phyloP scores from a whole-genome alignment of 1,284 basidiomycete genomes.

The Butyriboletus appendiculatus region DNA sequence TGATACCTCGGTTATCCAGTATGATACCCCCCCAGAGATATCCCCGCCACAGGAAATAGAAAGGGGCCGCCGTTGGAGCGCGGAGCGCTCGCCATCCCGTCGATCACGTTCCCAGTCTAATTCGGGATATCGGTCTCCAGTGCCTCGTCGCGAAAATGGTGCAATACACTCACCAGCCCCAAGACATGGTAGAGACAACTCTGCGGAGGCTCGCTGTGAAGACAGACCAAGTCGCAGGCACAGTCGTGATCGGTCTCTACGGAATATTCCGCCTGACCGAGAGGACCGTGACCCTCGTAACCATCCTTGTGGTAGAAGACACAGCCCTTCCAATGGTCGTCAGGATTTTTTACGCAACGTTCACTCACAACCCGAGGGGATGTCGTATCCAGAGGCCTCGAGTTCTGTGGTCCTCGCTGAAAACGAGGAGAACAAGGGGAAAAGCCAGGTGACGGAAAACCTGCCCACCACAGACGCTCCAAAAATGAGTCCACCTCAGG shows the following conservation, averaged over 20 bases:
- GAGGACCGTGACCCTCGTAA: conserved; percentile 1
- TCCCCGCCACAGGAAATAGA: conserved; percentile 35
- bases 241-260: conserved; percentile 3
- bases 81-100: conserved; percentile 4
- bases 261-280: not conserved
- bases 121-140: conserved; percentile 20
- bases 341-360: conserved; percentile 7
- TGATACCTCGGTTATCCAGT: conserved; percentile 40
- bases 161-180: not conserved
- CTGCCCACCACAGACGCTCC: not conserved
- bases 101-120: conserved; percentile 29
- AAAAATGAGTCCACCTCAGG: not conserved
- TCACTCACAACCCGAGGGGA: not conserved
- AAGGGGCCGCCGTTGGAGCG: conserved; percentile 43
- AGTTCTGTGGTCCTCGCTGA: not conserved
- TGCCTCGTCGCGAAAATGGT: conserved; percentile 7
- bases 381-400: not conserved
- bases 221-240: conserved; percentile 1
- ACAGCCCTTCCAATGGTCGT: not conserved
- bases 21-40: conserved; percentile 48
- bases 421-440: conserved; percentile 19
- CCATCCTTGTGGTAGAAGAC: not conserved
- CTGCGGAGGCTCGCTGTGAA: conserved; percentile 8
- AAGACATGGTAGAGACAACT: not conserved
- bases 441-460: conserved; percentile 7